A percentile compares a stretch with the other conserved stretches of the same genome.
These are phyloP conservation scores for Diutina catenulata DNA, from an alignment of 1,139 yeast genomes.

Conservation along the genomic window DNA sequence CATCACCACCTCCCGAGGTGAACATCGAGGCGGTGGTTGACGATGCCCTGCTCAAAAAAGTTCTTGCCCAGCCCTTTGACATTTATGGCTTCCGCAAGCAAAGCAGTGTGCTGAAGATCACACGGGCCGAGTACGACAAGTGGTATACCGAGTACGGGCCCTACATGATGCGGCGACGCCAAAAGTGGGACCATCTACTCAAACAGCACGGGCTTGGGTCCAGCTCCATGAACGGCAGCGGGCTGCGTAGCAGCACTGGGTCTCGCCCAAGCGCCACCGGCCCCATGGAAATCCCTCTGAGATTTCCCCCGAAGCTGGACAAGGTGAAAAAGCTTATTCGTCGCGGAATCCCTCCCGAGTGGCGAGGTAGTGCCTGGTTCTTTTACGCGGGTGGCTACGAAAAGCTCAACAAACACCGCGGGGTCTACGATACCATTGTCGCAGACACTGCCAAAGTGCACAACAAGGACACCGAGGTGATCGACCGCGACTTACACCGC, in stretches of 20 bases:
- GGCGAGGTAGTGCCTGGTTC: conserved; percentile 98
- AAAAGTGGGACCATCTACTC: conserved; percentile 64
- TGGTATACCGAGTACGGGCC: conserved; percentile 69
- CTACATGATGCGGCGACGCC: conserved; percentile 49
- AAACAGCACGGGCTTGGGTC: conserved; percentile 53
- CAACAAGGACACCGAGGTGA: conserved; percentile 76
- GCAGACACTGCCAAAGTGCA: conserved; percentile 37
- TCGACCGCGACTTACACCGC: conserved; percentile 83
- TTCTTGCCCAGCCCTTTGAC: conserved; percentile 24
- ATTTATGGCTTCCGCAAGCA: conserved; percentile 78
- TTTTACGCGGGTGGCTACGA: conserved; percentile 90
- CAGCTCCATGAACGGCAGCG: too few species aligned
- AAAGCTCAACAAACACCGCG: conserved; percentile 51
- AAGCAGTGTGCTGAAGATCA: conserved; percentile 30
- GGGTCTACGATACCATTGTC: conserved; percentile 60
- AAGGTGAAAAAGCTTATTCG: conserved; percentile 74
- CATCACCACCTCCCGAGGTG: not conserved
- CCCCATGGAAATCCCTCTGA: too few species aligned
- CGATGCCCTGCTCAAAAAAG: not conserved
- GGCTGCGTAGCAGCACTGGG: too few species aligned
- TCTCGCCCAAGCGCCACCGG: too few species aligned
- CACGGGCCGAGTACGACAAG: conserved; percentile 46
- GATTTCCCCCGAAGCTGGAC: conserved; percentile 80
- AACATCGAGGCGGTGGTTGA: not conserved
- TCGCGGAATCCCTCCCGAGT: conserved; percentile 90